Conservation (phyloP, 495 filamentous ascomycete species). For the Staphylotrichum longicolle region DNA sequence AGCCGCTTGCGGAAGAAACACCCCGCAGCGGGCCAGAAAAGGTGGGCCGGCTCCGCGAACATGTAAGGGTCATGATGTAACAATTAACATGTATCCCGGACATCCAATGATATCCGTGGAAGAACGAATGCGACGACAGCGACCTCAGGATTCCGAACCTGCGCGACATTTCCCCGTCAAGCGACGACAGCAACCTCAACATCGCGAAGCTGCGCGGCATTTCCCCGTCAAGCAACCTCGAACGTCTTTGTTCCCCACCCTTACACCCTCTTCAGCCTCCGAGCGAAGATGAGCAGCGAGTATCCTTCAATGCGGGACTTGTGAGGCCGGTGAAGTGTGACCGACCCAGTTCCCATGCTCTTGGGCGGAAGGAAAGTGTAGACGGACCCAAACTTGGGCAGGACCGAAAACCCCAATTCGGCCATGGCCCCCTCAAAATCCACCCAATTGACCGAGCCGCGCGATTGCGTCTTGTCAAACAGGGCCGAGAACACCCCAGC, state of each 20-base stretch:
- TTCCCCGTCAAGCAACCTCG: background rate
- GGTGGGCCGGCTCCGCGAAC: no score
- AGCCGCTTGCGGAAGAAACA: no score
- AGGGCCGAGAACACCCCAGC: conserved; percentile 35
- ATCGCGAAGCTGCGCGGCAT: no score
- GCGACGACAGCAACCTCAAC: no score
- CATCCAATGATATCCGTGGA: no score
- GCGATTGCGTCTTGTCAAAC: conserved; percentile 28
- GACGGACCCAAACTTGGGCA: conserved; percentile 30
- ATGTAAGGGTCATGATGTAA: no score
- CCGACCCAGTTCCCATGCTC: conserved; percentile 16
- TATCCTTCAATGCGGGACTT: conserved; percentile 29
- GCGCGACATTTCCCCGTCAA: no score
- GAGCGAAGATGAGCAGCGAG: conserved; percentile 16
- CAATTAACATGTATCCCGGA: no score
- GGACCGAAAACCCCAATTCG: conserved; percentile 34
- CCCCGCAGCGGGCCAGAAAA: no score
- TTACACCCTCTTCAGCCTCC: conserved; percentile 27
- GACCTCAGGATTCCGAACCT: no score
- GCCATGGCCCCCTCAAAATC: conserved; percentile 39
- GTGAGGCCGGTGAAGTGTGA: conserved; percentile 33
- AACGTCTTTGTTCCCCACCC: conserved; percentile 27
- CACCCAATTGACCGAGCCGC: conserved; percentile 35
- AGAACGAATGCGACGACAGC: no score
- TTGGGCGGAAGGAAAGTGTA: conserved; percentile 32